Evolutionary conservation across 352 stramenopile genomes (phyloP), one percentile per base, ranked within the genome.

Genomic region (Poterioochromonas sp.): DNA sequence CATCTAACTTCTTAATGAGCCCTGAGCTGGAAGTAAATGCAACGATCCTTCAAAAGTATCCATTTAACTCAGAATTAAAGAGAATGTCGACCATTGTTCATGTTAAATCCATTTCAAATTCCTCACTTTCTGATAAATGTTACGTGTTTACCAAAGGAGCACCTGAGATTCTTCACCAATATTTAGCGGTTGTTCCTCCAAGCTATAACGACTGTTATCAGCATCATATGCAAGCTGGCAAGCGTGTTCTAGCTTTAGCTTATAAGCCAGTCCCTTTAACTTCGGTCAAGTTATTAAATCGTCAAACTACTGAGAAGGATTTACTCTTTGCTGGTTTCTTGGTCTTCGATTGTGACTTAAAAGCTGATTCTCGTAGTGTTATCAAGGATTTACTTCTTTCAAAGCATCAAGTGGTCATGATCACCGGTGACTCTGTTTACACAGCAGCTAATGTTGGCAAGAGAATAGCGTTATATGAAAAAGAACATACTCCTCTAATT

Each of bases 401-500:
- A 79, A 91, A 88, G 26, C 93, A 98, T 82, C 78, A 87, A n/a
- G 88, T 95, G 18, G 92, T 93, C 32, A 99, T 99, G 93, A 98
- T 99, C 81, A 99, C 96, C 18, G 96, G 96, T 73, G 96, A 99
- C 84, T 90, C 91, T 44, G 91, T 94, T 12, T 86, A 98, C 39
- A 99, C 96, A 49, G 96, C 96, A 44, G 90, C 93, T 39, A 92
- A 98, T 78, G 96, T 99, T 34, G 96, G 94, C 8, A 89, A 90
- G 77, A 88, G 97, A 80, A 92, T 98, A 0, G 89, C 89, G 49
- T 97, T 99, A 69, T 84, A 98, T 53, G 49, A 80, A 40, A 80
- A 51, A 73, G 79, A n/a, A 49, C 85, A 85, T 74, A 84, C 84
- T 54, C 85, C 0, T 51, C 5, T 29, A 32, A 34, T 51, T 2